Evolutionary conservation across 495 filamentous ascomycete species (phyloP).

Genomic region (Wilcoxina mikolae): DNA sequence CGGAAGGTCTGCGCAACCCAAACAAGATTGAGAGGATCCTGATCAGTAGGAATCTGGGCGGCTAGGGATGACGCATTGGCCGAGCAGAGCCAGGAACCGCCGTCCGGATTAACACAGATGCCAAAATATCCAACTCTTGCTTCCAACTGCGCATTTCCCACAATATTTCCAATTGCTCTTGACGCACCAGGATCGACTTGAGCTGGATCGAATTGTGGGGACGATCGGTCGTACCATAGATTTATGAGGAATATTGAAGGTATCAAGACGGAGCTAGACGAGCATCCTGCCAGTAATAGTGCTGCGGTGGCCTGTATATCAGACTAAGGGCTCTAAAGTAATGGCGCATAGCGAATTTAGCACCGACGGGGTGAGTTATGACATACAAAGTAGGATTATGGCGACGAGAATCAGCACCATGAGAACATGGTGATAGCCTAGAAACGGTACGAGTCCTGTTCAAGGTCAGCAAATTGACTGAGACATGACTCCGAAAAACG

Average conservation of each 20-base stretch:
- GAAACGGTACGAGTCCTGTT: slow-evolving; percentile 74
- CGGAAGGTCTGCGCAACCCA: slow-evolving; percentile 69
- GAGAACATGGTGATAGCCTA: slow-evolving; percentile 96
- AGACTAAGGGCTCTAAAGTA: background rate
- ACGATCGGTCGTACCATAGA: slow-evolving; percentile 25
- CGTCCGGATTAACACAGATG: slow-evolving; percentile 61
- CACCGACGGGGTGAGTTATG: background rate
- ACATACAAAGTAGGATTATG: slow-evolving; percentile 89
- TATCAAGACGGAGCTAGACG: slow-evolving; percentile 58
- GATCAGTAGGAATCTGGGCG: slow-evolving; percentile 49
- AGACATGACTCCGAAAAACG: background rate
- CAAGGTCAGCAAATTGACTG: background rate
- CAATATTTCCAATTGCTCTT: slow-evolving; percentile 57
- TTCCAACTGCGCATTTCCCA: slow-evolving; percentile 49
- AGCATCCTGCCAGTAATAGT: slow-evolving; percentile 65
- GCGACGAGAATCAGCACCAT: slow-evolving; percentile 92
- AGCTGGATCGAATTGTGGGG: slow-evolving; percentile 22
- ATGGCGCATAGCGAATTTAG: background rate
- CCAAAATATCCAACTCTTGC: slow-evolving; percentile 54
- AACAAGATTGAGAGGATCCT: slow-evolving; percentile 67
- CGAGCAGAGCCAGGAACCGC: slow-evolving; percentile 55
- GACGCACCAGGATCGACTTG: slow-evolving; percentile 25
- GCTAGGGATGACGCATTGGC: slow-evolving; percentile 66
- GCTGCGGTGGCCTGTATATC: slow-evolving; percentile 34
- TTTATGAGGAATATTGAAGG: slow-evolving; percentile 63